These are phyloP conservation scores for Sideroxylon spinosum DNA, from an alignment of 179 eudicot species.

Conservation along the genomic window DNA sequence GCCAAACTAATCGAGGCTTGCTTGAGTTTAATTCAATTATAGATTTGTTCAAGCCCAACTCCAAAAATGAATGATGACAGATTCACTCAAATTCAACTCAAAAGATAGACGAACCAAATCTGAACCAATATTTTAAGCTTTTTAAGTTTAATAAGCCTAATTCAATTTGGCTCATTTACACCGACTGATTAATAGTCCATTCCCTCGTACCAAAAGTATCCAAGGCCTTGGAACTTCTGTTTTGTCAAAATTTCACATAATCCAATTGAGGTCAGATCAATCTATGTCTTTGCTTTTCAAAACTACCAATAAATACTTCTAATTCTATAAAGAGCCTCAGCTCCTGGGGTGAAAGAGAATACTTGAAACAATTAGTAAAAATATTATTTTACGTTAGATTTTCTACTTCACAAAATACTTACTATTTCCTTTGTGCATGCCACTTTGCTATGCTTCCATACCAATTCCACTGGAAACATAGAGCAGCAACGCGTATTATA, in stretches of 20 bases:
- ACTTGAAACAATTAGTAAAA: too few relatives aligned
- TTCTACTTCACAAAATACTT: slow-evolving; percentile 2
- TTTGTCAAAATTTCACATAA: neutral
- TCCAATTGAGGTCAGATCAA: neutral
- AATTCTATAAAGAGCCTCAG: too few relatives aligned
- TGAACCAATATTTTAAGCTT: too few relatives aligned
- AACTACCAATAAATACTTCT: neutral
- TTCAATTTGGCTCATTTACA: neutral
- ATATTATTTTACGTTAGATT: too few relatives aligned
- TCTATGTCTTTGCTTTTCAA: neutral
- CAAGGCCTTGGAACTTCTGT: neutral
- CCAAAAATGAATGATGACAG: too few relatives aligned
- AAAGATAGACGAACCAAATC: too few relatives aligned
- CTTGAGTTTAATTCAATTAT: too few relatives aligned
- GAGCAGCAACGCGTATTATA: slow-evolving; percentile 49
- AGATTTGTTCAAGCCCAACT: too few relatives aligned
- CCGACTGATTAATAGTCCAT: neutral
- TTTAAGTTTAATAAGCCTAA: too few relatives aligned
- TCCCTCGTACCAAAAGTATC: neutral
- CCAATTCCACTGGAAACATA: slow-evolving; percentile 77
- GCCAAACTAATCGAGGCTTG: neutral
- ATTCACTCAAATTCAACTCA: too few relatives aligned
- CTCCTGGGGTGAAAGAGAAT: too few relatives aligned
- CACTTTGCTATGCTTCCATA: slow-evolving; percentile 61
- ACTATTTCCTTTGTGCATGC: slow-evolving; percentile 49